Percentiles rank a stretch among this genome's conserved stretches.
Conservation (phyloP, 768 basidiomycete genomes). For the Mycena capillaripes region DNA sequence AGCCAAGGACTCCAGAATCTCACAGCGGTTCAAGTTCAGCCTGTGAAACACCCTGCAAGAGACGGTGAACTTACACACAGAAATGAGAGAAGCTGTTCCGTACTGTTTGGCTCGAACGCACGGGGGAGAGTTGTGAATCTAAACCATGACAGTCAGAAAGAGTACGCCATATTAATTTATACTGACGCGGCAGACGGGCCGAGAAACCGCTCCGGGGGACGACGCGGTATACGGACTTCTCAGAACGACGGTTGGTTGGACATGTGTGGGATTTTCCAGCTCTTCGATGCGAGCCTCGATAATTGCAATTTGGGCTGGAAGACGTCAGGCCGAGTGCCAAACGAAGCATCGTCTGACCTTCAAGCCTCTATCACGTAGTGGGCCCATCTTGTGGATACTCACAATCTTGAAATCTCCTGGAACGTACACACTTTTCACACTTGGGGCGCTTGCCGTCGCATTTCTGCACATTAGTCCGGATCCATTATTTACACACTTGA, state of each 20-base stretch:
- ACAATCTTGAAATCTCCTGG: conserved; percentile 35
- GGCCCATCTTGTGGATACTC: conserved; percentile 36
- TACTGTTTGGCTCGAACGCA: background rate
- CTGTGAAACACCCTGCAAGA: conserved; percentile 9
- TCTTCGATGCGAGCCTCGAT: conserved; percentile 54
- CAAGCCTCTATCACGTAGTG: conserved; percentile 23
- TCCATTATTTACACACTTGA: background rate
- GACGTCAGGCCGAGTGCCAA: background rate
- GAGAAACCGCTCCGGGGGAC: background rate
- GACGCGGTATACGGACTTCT: conserved; percentile 38
- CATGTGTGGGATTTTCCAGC: conserved; percentile 48
- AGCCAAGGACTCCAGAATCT: background rate
- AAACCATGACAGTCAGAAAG: no score
- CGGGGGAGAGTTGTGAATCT: no score
- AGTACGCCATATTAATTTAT: no score
- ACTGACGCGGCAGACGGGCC: no score
- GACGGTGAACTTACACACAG: background rate
- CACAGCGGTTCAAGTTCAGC: conserved; percentile 31
- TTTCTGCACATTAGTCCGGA: conserved; percentile 11
- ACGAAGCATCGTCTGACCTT: conserved; percentile 9
- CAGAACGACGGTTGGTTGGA: conserved; percentile 38
- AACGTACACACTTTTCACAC: conserved; percentile 34
- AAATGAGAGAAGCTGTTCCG: no score
- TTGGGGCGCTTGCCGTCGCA: conserved; percentile 38
- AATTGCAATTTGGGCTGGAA: conserved; percentile 50